A percentile compares a stretch with the other conserved stretches of the same genome.
These are phyloP conservation scores for Pleurotus ostreatus DNA, from an alignment of 768 basidiomycete species.

Conservation along the genomic window DNA sequence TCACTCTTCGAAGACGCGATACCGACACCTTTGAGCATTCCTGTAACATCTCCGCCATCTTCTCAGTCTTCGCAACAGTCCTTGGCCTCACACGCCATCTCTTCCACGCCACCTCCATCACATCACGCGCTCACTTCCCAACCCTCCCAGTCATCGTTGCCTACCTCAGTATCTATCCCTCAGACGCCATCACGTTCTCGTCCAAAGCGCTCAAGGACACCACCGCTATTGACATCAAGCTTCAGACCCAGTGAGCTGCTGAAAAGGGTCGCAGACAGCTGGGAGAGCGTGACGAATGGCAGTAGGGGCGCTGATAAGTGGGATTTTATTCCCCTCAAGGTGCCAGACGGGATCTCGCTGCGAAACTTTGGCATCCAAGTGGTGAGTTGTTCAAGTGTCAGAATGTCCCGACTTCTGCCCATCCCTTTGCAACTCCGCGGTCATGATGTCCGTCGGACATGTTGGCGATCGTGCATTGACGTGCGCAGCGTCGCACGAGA, in stretches of 20 bases:
- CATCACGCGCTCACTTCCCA: not conserved
- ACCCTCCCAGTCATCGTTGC: not conserved
- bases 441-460: too few relatives aligned
- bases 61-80: not conserved
- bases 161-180: not conserved
- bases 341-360: conserved; percentile 79
- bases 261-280: conserved; percentile 17
- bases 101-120: not conserved
- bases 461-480: too few relatives aligned
- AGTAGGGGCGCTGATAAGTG: conserved; percentile 31
- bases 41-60: not conserved
- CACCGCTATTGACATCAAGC: conserved; percentile 34
- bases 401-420: conserved; percentile 7
- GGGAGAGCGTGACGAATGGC: conserved; percentile 10
- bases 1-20: not conserved
- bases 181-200: not conserved
- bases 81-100: not conserved
- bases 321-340: conserved; percentile 66
- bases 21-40: not conserved
- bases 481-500: too few relatives aligned
- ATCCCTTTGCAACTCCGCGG: not conserved
- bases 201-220: not conserved
- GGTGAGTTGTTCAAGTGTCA: conserved; percentile 41
- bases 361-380: conserved; percentile 90
- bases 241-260: conserved; percentile 39